Evolutionary conservation across 2,329 filamentous ascomycete species (phyloP).

Genomic region (Aspergillus pseudoterreus): DNA sequence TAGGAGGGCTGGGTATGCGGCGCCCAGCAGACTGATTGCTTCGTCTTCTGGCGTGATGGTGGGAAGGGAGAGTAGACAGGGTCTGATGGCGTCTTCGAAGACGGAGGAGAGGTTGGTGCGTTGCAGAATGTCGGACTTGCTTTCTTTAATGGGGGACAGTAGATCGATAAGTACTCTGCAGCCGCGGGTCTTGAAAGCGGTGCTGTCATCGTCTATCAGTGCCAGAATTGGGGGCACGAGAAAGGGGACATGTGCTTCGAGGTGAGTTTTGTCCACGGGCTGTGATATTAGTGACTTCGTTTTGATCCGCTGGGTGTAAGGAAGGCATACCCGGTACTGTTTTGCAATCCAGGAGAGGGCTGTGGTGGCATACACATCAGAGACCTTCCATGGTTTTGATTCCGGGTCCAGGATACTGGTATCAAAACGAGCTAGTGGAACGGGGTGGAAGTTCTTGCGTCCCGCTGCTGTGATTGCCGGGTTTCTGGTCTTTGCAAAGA

Average conservation of each 20-base stretch:
- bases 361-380: constrained; percentile 32
- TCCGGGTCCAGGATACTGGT: constrained; percentile 32
- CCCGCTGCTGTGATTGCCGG: constrained; percentile 41
- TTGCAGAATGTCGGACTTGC: constrained; percentile 37
- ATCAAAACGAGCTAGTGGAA: constrained; percentile 35
- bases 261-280: constrained; percentile 21
- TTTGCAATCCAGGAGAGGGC: constrained; percentile 34
- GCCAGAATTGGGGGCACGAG: constrained; percentile 42
- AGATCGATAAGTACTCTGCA: constrained; percentile 35
- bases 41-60: constrained; percentile 71
- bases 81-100: constrained; percentile 47
- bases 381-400: constrained; percentile 38
- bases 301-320: background rate
- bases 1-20: constrained; percentile 65
- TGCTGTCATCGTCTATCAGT: constrained; percentile 41
- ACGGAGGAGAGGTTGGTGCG: constrained; percentile 44
- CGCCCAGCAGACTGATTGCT: constrained; percentile 59
- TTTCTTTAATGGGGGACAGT: constrained; percentile 31
- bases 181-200: constrained; percentile 36
- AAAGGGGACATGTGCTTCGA: constrained; percentile 45
- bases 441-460: constrained; percentile 42
- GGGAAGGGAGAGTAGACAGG: constrained; percentile 73
- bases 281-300: constrained; percentile 6
- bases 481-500: constrained; percentile 41
- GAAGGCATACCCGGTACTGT: constrained; percentile 32